A percentile compares a stretch with the other conserved stretches of the same genome.
These are phyloP conservation scores for Phragmites australis DNA, from an alignment of 176 grass and related monocot species.

Conservation along the genomic window DNA sequence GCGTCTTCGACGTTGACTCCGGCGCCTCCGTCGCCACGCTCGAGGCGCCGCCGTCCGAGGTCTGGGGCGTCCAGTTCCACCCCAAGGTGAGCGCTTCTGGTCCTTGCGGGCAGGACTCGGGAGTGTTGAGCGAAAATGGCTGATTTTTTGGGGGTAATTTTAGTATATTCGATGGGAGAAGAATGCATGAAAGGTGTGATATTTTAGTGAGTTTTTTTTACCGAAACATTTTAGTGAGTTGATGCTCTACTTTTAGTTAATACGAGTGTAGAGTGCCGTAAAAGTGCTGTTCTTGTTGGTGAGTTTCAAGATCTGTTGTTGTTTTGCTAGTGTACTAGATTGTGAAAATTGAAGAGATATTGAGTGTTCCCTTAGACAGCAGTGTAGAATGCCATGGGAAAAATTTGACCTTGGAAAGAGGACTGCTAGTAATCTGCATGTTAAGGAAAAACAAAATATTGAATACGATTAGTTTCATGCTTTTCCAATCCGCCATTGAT, in stretches of 20 bases:
- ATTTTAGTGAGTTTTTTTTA: constrained; percentile 16
- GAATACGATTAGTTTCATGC: background rate
- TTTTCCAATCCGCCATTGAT: background rate
- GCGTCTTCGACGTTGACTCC: constrained; percentile 81
- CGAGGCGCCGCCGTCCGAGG: constrained; percentile 78
- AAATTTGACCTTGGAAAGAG: background rate
- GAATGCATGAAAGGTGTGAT: background rate
- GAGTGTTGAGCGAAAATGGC: background rate
- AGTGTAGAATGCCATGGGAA: background rate
- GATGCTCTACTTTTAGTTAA: background rate
- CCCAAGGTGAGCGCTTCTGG: constrained; percentile 56
- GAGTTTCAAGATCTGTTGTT: too few species aligned
- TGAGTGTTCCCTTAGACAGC: background rate
- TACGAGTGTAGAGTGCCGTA: background rate
- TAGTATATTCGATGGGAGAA: background rate
- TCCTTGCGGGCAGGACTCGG: background rate
- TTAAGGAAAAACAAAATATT: background rate
- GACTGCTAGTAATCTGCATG: background rate
- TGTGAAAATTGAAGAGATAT: background rate
- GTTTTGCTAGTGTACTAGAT: background rate
- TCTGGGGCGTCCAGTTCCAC: constrained; percentile 92
- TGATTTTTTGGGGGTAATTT: background rate
- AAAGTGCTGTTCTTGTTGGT: background rate
- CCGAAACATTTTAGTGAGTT: constrained; percentile 16
- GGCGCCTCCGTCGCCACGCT: constrained; percentile 68